Evolutionary conservation across 805 yeast species (phyloP).

Genomic region (Metschnikowia anglica): DNA sequence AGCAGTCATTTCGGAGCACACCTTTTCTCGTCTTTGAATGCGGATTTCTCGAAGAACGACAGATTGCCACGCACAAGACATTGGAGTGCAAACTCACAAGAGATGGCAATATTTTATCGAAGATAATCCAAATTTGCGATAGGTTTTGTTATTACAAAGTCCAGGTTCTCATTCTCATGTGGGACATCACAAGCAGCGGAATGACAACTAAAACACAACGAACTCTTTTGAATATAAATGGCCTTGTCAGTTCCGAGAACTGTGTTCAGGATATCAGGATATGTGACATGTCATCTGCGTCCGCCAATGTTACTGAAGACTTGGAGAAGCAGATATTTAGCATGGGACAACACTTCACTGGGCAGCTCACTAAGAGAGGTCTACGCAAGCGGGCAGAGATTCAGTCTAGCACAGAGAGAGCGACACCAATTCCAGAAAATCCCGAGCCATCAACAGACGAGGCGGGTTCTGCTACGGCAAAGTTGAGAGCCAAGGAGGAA

Average conservation of each 20-base stretch:
- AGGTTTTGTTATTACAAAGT: constrained; percentile 39
- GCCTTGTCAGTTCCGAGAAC: constrained; percentile 8
- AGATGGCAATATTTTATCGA: constrained; percentile 38
- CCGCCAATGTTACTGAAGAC: constrained; percentile 27
- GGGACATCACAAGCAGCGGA: constrained; percentile 35
- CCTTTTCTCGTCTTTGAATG: constrained; percentile 52
- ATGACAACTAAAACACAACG: constrained; percentile 19
- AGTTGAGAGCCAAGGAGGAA: constrained; percentile 22
- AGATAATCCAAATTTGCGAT: constrained; percentile 34
- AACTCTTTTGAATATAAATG: constrained; percentile 19
- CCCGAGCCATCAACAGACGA: not conserved
- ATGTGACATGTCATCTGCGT: constrained; percentile 35
- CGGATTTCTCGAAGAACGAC: constrained; percentile 38
- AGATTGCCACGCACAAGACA: constrained; percentile 10
- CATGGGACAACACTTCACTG: constrained; percentile 26
- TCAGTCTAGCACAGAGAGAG: constrained; percentile 4
- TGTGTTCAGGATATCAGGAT: constrained; percentile 25
- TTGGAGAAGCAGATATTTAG: constrained; percentile 25
- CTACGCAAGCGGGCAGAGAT: constrained; percentile 20
- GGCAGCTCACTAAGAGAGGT: constrained; percentile 34
- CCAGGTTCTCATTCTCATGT: constrained; percentile 41
- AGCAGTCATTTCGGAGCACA: constrained; percentile 38
- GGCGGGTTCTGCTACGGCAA: not conserved
- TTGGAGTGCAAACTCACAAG: constrained; percentile 34
- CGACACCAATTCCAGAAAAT: not conserved